A percentile compares a stretch with the other conserved stretches of the same genome.
Conservation (phyloP, 352 stramenopile genomes). For the Phytopythium cucurbitacearum region DNA sequence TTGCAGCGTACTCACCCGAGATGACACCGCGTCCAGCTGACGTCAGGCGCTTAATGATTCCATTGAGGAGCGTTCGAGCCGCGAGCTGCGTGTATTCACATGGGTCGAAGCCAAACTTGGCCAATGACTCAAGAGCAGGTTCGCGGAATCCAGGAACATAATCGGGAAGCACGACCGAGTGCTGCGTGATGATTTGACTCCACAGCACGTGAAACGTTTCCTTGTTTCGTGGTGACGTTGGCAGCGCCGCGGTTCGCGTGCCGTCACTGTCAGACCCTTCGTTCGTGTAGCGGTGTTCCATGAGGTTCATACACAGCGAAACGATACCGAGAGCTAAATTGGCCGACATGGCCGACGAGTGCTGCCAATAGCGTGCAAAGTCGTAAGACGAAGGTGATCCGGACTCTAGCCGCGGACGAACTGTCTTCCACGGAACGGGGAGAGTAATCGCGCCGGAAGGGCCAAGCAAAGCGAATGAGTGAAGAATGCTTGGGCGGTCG, state of each 20-base stretch:
- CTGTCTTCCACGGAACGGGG: slow-evolving; percentile 51
- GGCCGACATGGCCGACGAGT: slow-evolving; percentile 63
- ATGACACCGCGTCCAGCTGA: slow-evolving; percentile 32
- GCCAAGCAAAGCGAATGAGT: slow-evolving; percentile 63
- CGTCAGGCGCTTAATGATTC: slow-evolving; percentile 71
- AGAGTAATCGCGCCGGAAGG: slow-evolving; percentile 60
- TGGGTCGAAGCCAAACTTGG: slow-evolving; percentile 68
- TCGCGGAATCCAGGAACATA: slow-evolving; percentile 64
- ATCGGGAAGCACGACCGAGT: slow-evolving; percentile 76
- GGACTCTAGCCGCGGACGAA: neutral
- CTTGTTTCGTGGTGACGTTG: slow-evolving; percentile 54
- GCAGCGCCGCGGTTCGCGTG: slow-evolving; percentile 7
- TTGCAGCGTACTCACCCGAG: slow-evolving; percentile 72
- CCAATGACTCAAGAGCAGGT: slow-evolving; percentile 66
- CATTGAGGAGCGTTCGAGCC: slow-evolving; percentile 60
- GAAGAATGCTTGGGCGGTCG: slow-evolving; percentile 38
- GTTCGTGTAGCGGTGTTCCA: slow-evolving; percentile 44
- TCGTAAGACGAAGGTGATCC: slow-evolving; percentile 1
- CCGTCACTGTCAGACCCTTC: slow-evolving; percentile 15
- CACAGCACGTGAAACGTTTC: slow-evolving; percentile 84
- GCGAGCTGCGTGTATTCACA: slow-evolving; percentile 77
- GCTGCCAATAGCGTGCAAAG: slow-evolving; percentile 68
- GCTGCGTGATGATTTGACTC: slow-evolving; percentile 84
- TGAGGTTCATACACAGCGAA: slow-evolving; percentile 76
- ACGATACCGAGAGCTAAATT: slow-evolving; percentile 68